Evolutionary conservation across 768 basidiomycete species (phyloP).

Genomic region (Sarcodon sp.): DNA sequence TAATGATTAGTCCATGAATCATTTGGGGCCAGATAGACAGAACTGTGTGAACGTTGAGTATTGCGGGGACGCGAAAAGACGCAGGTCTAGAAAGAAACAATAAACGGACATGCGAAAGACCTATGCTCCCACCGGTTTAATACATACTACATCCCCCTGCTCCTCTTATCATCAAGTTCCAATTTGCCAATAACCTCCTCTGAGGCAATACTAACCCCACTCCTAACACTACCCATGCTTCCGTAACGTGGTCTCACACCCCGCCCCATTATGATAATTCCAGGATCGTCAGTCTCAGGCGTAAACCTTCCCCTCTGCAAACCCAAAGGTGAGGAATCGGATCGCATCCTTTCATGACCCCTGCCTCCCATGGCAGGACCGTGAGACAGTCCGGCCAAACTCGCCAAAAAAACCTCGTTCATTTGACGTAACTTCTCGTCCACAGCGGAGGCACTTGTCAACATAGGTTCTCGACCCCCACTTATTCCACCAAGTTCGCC

Average conservation of each 20-base stretch:
- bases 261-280: constrained; percentile 3
- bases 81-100: neutral
- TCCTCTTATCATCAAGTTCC: constrained; percentile 22
- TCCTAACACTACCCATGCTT: constrained; percentile 19
- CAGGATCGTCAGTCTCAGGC: constrained; percentile 3
- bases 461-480: constrained; percentile 30
- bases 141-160: neutral
- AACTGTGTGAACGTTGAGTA: neutral
- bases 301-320: constrained; percentile 2
- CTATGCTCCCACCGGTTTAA: neutral
- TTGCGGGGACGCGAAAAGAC: neutral
- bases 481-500: neutral
- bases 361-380: constrained; percentile 2
- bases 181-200: constrained; percentile 44
- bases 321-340: neutral
- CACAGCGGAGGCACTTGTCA: constrained; percentile 55
- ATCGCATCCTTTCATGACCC: constrained; percentile 7
- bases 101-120: neutral
- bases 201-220: constrained; percentile 28
- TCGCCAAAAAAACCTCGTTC: constrained; percentile 56
- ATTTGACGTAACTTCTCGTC: constrained; percentile 51
- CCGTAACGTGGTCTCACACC: constrained; percentile 13
- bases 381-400: constrained; percentile 39
- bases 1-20: neutral
- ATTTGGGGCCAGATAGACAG: neutral